Evolutionary conservation across 352 stramenopile species (phyloP).

Genomic region (Phytophthora ohioensis): DNA sequence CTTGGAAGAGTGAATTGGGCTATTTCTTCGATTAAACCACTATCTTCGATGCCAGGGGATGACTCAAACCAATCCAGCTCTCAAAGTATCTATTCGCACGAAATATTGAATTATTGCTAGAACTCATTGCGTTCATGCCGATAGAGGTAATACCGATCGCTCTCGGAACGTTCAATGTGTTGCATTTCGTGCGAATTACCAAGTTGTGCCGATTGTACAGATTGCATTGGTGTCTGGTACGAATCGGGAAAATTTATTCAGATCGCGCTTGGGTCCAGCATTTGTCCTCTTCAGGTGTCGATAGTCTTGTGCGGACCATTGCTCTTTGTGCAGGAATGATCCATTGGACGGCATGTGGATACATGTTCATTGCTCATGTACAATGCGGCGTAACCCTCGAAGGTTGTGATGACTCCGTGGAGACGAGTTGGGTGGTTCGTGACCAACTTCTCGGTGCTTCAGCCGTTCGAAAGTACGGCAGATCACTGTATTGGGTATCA

Average conservation of each 20-base stretch:
- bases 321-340: slow-evolving; percentile 33
- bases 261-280: slow-evolving; percentile 47
- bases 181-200: slow-evolving; percentile 63
- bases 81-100: slow-evolving; percentile 37
- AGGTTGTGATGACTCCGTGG: slow-evolving; percentile 42
- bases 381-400: slow-evolving; percentile 65
- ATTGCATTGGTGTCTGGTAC: slow-evolving; percentile 44
- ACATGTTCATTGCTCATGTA: slow-evolving; percentile 71
- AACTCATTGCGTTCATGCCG: slow-evolving; percentile 58
- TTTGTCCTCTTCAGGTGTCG: slow-evolving; percentile 66
- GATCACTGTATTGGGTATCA: slow-evolving; percentile 65
- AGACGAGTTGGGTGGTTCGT: slow-evolving; percentile 69
- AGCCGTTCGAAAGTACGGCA: slow-evolving; percentile 56
- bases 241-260: slow-evolving; percentile 62
- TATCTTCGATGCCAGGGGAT: slow-evolving; percentile 31
- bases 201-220: slow-evolving; percentile 67
- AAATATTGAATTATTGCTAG: slow-evolving; percentile 47
- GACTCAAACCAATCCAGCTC: slow-evolving; percentile 2
- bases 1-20: slow-evolving; percentile 54
- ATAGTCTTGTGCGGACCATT: slow-evolving; percentile 54
- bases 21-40: slow-evolving; percentile 45
- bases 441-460: slow-evolving; percentile 58
- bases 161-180: slow-evolving; percentile 47
- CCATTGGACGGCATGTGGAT: slow-evolving; percentile 70
- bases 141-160: slow-evolving; percentile 54